These are phyloP conservation scores for Bruguiera parviflora DNA, from an alignment of 345 rosid genomes.

Conservation along the genomic window DNA sequence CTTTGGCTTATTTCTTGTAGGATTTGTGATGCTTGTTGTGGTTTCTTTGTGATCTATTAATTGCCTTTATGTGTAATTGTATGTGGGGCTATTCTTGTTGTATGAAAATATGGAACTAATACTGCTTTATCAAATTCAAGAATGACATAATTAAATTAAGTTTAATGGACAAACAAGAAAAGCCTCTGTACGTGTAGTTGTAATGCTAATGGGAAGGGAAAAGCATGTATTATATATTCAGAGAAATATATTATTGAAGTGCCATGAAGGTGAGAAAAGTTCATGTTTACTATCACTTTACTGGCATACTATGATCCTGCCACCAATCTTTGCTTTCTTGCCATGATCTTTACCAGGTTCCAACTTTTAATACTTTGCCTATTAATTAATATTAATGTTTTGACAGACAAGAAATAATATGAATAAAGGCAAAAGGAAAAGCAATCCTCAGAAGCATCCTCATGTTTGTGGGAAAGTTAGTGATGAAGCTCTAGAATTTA, in stretches of 20 bases:
- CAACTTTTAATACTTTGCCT: neutral
- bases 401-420: slow-evolving; percentile 45
- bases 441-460: slow-evolving; percentile 26
- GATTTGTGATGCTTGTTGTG: neutral
- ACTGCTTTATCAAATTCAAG: too few relatives aligned
- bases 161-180: too few relatives aligned
- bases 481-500: slow-evolving; percentile 27
- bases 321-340: neutral
- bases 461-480: slow-evolving; percentile 14
- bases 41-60: neutral
- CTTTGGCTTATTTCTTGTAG: neutral
- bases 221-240: too few relatives aligned
- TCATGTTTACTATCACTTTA: too few relatives aligned
- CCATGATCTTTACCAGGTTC: neutral
- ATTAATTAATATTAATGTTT: neutral
- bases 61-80: too few relatives aligned
- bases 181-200: too few relatives aligned
- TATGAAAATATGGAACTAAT: too few relatives aligned
- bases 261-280: too few relatives aligned
- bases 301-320: neutral
- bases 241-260: too few relatives aligned
- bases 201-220: too few relatives aligned
- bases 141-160: too few relatives aligned
- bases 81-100: too few relatives aligned
- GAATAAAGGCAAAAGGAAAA: slow-evolving; percentile 34